These are phyloP conservation scores for Ogataea hybrid DNA, from an alignment of 1,139 yeast species.

Conservation along the genomic window DNA sequence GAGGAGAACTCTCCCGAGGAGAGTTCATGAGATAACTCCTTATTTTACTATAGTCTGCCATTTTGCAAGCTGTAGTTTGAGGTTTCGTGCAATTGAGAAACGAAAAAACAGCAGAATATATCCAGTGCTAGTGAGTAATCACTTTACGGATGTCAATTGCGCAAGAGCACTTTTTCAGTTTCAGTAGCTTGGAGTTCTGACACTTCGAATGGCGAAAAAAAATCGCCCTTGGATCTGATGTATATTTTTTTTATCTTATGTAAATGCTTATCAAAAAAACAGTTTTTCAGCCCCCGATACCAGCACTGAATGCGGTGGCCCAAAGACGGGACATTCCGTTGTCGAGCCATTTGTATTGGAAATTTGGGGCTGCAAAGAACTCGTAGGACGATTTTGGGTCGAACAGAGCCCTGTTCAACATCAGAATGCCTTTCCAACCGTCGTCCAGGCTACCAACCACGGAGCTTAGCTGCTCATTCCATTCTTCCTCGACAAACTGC, in stretches of 20 bases:
- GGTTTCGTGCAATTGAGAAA: neutral
- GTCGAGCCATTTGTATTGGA: constrained; percentile 59
- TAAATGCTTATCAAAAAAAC: neutral
- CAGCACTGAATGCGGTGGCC: constrained; percentile 80
- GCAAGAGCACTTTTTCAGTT: neutral
- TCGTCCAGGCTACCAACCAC: constrained; percentile 55
- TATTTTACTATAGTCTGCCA: constrained; percentile 14
- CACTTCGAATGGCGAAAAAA: constrained; percentile 6
- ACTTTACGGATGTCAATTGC: neutral
- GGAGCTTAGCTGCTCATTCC: constrained; percentile 51
- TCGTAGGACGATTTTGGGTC: constrained; percentile 67
- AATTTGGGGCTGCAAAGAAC: constrained; percentile 58
- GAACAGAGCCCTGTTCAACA: constrained; percentile 72
- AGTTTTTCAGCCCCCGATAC: constrained; percentile 26
- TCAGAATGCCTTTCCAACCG: constrained; percentile 89
- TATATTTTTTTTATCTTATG: neutral
- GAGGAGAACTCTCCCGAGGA: constrained; percentile 23
- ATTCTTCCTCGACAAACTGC: constrained; percentile 73
- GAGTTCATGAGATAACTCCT: constrained; percentile 15
- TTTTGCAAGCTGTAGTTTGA: neutral
- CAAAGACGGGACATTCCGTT: constrained; percentile 90
- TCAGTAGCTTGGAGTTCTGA: neutral
- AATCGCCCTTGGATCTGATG: neutral
- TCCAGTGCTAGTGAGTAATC: neutral
- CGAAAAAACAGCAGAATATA: neutral